Evolutionary conservation across 2,329 filamentous ascomycete species (phyloP), one percentile per base, ranked within the genome.

Genomic region (Fonsecaea pedrosoi): DNA sequence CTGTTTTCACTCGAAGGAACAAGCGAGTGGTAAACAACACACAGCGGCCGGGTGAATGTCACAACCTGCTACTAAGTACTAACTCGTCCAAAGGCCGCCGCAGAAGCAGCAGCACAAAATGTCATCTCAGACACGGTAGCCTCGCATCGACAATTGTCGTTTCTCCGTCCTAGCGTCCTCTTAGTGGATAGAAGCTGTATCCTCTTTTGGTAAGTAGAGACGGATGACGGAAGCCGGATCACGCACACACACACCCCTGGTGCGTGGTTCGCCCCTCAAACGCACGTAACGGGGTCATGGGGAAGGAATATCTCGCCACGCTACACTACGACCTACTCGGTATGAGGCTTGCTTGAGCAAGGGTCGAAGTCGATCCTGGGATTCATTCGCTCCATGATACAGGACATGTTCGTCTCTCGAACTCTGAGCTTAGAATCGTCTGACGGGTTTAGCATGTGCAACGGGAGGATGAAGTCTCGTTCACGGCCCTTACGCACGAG

Each of bases 131-230:
- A 50, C 18, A 5, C 2, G 45, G 45, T 12, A 50, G 45, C 45
- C 45, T 50, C 45, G 45, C 42, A 25, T 25, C 45, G 45, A 50
- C 3, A 30, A 15, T 3, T 13, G 21, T 50, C 21, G n/a, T 50
- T 10, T 13, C 21, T 21, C 21, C 25, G 15, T 10, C 12, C 21
- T 25, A 50, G 45, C 18, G 21, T 12, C 45, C 55, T 58, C 34
- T 10, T 58, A 58, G 34, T 38, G 55, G 55, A 6, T 42, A 38
- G 10, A 15, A 45, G 48, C 60, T 62, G 40, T 62, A 13, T 55
- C 60, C 50, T 55, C 37, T 53, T 62, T 62, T 9, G 60, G 60
- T 18, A 62, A 15, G 60, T 62, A 30, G 25, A 54, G 34, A 35
- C 59, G 37, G 60, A 62, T 54, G 58, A 53, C 48, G 30, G 38